phyloP scores from a whole-genome alignment of 106 monocot genomes.

The Triglochin maritima region DNA sequence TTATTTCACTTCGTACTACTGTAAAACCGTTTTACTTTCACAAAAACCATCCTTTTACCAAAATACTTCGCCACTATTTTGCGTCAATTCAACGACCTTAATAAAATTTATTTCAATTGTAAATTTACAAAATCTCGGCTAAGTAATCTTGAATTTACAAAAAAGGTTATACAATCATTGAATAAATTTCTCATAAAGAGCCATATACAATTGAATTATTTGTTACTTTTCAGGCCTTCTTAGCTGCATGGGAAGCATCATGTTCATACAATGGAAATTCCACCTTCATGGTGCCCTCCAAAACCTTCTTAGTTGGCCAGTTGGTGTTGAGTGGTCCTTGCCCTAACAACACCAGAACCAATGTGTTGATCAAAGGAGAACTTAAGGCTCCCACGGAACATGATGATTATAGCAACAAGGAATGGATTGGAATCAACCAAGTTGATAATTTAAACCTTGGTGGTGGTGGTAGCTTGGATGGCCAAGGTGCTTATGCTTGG shows the following conservation, averaged over 20 bases:
- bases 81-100: no score
- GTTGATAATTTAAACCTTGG: slow-evolving; percentile 6
- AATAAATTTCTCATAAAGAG: not conserved
- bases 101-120: no score
- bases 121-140: no score
- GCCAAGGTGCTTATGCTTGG: slow-evolving; percentile 25
- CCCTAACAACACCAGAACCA: not conserved
- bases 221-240: slow-evolving; percentile 14
- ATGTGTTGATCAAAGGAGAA: slow-evolving; percentile 11
- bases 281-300: slow-evolving; percentile 10
- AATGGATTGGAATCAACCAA: slow-evolving; percentile 24
- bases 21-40: no score
- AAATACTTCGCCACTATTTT: no score
- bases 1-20: no score
- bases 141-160: no score
- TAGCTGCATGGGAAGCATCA: slow-evolving; percentile 18
- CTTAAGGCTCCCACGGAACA: slow-evolving; percentile 11
- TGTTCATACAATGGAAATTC: slow-evolving; percentile 2
- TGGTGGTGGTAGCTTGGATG: slow-evolving; percentile 25
- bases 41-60: no score
- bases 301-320: slow-evolving; percentile 23
- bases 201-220: not conserved
- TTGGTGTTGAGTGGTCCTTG: slow-evolving; percentile 24
- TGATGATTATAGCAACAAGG: not conserved
- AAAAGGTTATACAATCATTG: no score